Percentiles rank a stretch among this genome's conserved stretches.
Evolutionary conservation across 2,329 filamentous ascomycete species (phyloP).

Genomic region (Epichloe amarillans): DNA sequence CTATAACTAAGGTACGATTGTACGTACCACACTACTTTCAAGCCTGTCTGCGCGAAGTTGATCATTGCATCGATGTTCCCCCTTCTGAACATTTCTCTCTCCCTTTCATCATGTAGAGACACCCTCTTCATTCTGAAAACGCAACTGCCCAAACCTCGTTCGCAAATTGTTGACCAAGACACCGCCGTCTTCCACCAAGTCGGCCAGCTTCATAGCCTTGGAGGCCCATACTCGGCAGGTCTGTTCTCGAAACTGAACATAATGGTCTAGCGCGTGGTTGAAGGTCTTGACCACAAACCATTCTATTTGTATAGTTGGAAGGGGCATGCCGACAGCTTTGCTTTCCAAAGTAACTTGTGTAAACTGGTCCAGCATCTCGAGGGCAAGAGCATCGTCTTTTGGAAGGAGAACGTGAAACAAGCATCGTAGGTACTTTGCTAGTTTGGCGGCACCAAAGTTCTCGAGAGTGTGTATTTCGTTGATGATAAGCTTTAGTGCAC

Average conservation of each 20-base stretch:
- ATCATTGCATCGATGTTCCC: neutral
- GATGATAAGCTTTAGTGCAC: constrained; percentile 52
- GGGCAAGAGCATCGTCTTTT: constrained; percentile 39
- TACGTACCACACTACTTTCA: too few species aligned
- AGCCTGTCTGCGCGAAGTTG: too few species aligned
- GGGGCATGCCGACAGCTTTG: constrained; percentile 30
- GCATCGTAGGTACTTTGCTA: constrained; percentile 68
- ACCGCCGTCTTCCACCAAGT: constrained; percentile 41
- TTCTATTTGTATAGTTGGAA: constrained; percentile 56
- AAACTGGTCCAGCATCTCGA: constrained; percentile 52
- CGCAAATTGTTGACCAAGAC: constrained; percentile 30
- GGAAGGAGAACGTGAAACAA: constrained; percentile 56
- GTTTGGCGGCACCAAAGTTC: constrained; percentile 39
- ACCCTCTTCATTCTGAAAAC: neutral
- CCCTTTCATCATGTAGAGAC: neutral
- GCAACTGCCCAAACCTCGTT: constrained; percentile 28
- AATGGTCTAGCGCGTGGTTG: constrained; percentile 59
- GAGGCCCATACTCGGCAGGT: constrained; percentile 48
- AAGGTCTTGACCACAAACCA: constrained; percentile 61
- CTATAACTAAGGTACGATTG: neutral
- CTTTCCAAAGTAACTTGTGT: constrained; percentile 37
- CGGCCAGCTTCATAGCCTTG: constrained; percentile 48
- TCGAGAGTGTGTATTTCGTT: constrained; percentile 50
- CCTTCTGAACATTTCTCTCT: too few species aligned
- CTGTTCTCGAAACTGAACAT: constrained; percentile 38